These are phyloP conservation scores for Acanthochlamys bracteata DNA, from an alignment of 106 monocot genomes.

Conservation along the genomic window DNA sequence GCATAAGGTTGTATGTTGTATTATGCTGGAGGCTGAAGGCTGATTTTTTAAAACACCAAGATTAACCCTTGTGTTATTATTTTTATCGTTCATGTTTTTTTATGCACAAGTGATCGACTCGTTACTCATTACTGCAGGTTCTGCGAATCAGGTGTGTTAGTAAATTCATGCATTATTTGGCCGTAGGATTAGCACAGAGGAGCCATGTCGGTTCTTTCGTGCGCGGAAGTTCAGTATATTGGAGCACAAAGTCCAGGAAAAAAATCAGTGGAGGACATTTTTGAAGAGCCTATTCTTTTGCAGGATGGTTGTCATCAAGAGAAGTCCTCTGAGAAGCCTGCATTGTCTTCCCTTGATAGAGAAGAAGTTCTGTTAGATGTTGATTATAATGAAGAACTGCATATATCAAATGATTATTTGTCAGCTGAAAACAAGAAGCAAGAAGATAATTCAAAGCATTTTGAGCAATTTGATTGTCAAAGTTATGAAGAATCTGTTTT, in stretches of 20 bases:
- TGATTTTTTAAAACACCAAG: too few relatives aligned
- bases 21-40: too few relatives aligned
- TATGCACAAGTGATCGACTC: too few relatives aligned
- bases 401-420: slow-evolving; percentile 7
- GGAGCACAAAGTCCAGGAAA: slow-evolving; percentile 31
- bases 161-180: slow-evolving; percentile 20
- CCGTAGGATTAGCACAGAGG: slow-evolving; percentile 14
- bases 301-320: slow-evolving; percentile 21
- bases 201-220: slow-evolving; percentile 35
- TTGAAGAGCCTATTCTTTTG: slow-evolving; percentile 23
- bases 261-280: slow-evolving; percentile 21
- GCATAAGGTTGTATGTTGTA: too few relatives aligned
- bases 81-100: too few relatives aligned
- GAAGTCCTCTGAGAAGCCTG: slow-evolving; percentile 14
- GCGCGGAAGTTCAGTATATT: slow-evolving; percentile 30
- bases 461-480: slow-evolving; percentile 1
- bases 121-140: too few relatives aligned
- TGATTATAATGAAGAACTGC: slow-evolving; percentile 14
- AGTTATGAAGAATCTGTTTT: background rate
- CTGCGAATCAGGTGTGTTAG: background rate
- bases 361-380: slow-evolving; percentile 11
- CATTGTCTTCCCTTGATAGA: slow-evolving; percentile 10
- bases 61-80: too few relatives aligned
- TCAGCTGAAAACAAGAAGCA: slow-evolving; percentile 1
- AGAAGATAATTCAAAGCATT: slow-evolving; percentile 6